Conservation (phyloP, 2,329 filamentous ascomycete genomes). For the Pestalotiopsis sp. region DNA sequence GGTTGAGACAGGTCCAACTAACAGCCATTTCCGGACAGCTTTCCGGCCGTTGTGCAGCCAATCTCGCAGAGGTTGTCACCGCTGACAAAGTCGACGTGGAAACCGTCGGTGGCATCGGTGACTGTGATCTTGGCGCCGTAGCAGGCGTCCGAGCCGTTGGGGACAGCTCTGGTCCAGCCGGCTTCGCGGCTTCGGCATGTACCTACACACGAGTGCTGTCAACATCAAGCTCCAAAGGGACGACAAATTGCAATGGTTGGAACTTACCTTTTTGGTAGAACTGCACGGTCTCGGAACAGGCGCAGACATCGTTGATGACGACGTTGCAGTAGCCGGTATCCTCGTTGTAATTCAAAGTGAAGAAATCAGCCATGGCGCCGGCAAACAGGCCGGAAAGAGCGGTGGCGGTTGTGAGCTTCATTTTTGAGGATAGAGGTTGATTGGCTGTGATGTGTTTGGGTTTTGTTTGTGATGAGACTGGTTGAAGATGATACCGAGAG, state of each 20-base stretch:
- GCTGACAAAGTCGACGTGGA: not conserved
- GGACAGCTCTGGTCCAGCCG: not conserved
- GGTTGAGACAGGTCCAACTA: not conserved
- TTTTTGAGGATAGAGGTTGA: not conserved
- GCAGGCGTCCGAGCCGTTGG: not conserved
- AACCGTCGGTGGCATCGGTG: not conserved
- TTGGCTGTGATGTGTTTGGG: not conserved
- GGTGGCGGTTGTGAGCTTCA: not conserved
- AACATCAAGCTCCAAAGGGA: not conserved
- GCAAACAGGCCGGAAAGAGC: not conserved
- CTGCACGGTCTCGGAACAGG: not conserved
- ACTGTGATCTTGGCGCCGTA: not conserved
- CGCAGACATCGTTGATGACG: not conserved
- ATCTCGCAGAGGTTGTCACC: not conserved
- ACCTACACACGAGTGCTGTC: not conserved
- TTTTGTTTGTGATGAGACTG: no score
- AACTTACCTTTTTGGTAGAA: not conserved
- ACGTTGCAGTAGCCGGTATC: not conserved
- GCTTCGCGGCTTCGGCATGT: not conserved
- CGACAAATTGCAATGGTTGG: not conserved
- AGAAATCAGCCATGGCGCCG: not conserved
- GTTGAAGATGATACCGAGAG: no score
- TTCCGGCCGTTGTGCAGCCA: not conserved
- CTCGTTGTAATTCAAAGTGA: not conserved
- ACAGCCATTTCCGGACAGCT: constrained; percentile 1